Percentiles rank a stretch among this genome's conserved stretches.
phyloP scores from a whole-genome alignment of 371 early-diverging fungal species.

The Sporodiniella umbellata region DNA sequence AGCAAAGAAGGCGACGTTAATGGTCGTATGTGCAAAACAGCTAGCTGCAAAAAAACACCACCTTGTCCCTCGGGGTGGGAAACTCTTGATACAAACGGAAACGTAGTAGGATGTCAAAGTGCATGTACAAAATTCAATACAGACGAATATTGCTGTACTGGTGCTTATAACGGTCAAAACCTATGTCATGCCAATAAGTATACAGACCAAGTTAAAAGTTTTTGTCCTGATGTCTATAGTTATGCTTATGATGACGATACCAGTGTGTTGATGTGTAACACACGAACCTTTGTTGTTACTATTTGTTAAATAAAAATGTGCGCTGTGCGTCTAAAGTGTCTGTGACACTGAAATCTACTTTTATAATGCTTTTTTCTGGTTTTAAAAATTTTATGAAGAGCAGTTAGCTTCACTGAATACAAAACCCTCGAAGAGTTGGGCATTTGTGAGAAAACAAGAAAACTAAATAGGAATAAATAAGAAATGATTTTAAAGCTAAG shows the following conservation, averaged over 20 bases:
- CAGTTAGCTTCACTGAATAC: too few relatives aligned
- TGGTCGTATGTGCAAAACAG: slow-evolving; percentile 18
- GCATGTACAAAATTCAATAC: slow-evolving; percentile 36
- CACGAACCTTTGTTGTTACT: slow-evolving; percentile 39
- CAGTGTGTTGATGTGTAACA: slow-evolving; percentile 36
- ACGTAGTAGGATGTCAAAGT: slow-evolving; percentile 28
- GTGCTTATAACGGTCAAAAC: slow-evolving; percentile 21
- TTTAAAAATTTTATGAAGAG: too few relatives aligned
- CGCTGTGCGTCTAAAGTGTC: too few relatives aligned
- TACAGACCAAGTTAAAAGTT: slow-evolving; percentile 24
- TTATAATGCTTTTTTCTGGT: too few relatives aligned
- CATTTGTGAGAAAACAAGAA: too few relatives aligned
- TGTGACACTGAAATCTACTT: too few relatives aligned
- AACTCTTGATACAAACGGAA: slow-evolving; percentile 21
- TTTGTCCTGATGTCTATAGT: slow-evolving; percentile 49
- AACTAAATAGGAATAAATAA: too few relatives aligned
- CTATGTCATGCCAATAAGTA: slow-evolving; percentile 29
- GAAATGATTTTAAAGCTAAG: too few relatives aligned
- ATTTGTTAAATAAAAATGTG: slow-evolving; percentile 26
- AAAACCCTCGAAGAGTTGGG: too few relatives aligned
- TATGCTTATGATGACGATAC: slow-evolving; percentile 54
- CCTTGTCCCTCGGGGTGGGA: slow-evolving; percentile 30
- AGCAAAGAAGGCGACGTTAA: slow-evolving; percentile 12
- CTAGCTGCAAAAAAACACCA: slow-evolving; percentile 28
- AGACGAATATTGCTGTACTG: slow-evolving; percentile 41